Conservation (phyloP, 2,329 filamentous ascomycete genomes). For the Macrophomina pseudophaseolina region DNA sequence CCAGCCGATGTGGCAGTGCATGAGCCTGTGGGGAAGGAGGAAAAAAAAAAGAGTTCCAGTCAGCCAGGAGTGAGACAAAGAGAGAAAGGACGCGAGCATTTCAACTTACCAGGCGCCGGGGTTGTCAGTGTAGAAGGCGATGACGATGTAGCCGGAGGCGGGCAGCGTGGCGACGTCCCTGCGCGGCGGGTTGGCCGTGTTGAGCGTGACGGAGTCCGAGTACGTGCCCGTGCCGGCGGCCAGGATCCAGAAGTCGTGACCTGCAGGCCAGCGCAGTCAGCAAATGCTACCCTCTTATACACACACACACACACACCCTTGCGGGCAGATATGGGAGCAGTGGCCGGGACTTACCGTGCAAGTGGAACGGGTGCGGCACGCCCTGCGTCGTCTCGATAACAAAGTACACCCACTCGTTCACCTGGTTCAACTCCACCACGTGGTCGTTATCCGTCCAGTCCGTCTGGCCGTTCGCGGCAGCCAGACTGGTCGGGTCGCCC, state of each 20-base stretch:
- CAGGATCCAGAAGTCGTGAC: conserved; percentile 62
- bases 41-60: too few species aligned
- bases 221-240: conserved; percentile 37
- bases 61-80: too few species aligned
- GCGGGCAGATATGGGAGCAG: too few species aligned
- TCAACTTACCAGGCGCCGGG: conserved; percentile 49
- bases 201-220: conserved; percentile 30
- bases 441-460: conserved; percentile 30
- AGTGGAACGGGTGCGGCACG: conserved; percentile 36
- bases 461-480: conserved; percentile 37
- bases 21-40: conserved; percentile 29
- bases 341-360: conserved; percentile 30
- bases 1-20: conserved; percentile 42
- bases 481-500: conserved; percentile 51
- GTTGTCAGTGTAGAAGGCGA: conserved; percentile 60
- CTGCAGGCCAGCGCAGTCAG: conserved; percentile 30
- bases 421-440: conserved; percentile 31
- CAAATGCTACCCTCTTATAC: neutral
- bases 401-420: conserved; percentile 33
- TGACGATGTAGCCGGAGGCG: conserved; percentile 47
- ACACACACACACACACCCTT: too few species aligned
- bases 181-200: conserved; percentile 39
- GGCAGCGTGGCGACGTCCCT: conserved; percentile 41
- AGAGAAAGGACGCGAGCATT: too few species aligned
- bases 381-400: conserved; percentile 31